Base-by-base conservation (phyloP, 345 rosid genomes). In the Laguncularia racemosa region DNA sequence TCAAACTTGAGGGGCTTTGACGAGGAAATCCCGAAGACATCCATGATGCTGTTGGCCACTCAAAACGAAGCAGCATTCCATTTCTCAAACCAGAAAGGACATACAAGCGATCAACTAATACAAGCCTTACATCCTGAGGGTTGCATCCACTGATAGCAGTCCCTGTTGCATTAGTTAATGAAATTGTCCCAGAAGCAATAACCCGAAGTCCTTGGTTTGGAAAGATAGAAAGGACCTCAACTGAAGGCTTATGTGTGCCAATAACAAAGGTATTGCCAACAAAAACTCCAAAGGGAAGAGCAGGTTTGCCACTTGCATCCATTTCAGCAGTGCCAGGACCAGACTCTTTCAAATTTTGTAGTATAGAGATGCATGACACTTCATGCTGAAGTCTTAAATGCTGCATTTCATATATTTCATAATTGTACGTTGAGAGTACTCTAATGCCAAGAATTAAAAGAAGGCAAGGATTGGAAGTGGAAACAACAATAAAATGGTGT, bases 91-190 rank as follows among this genome's bases (percentile, higher is more conserved):
- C 96, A 52, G 85, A 74, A 61, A 93, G 92, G 59, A 89, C 82
- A 76, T 89, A 93, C 50, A 74, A 64, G 51, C 77, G 91, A 70
- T 93, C 96, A 66, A 77, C 96, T 13, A 84, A 64, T 48, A 89
- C 97, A 73, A 93, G 90, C 73, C 97, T 93, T 52, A 87, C 97
- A 63, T 93, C 99, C 71, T 93, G 99, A 53, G 99, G 97, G 66
- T 89, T 76, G 65, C 96, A 89, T 53, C 90, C 96, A 68, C 83
- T 82, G 23, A 85, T 66, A 50, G 84, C 76, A 69, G 88, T 81
- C 75, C 88, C 99, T 79, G 71, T 66, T 44, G 84, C 61, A 63
- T 74, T 84, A 52, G 78, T 84, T 68, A 93, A 71, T 1, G 81
- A 74, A 65, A 89, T 85, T 58, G 76, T 57, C 46, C 92, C 97